Base-by-base conservation (phyloP, 176 grass and related monocot species). In the Zizania latifolia region DNA sequence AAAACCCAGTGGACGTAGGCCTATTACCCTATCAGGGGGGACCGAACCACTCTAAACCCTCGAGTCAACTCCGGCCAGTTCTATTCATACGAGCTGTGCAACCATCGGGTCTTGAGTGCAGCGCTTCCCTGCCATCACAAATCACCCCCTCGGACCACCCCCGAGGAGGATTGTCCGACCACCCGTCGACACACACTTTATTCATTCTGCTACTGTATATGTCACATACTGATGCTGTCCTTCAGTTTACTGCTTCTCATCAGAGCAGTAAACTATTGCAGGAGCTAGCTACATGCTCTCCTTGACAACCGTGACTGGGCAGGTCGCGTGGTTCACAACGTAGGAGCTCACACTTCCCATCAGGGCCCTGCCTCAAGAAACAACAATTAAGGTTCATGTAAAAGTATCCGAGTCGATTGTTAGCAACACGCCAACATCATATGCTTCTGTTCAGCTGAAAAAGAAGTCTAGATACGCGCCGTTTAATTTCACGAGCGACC, bases 231-330 rank as follows among this genome's bases (percentile, higher is more conserved):
- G 63, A 13, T 39, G 39, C 3, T 40, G 30, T 62, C 43, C 54
- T 37, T 29, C 12, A 31, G 68, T 17, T 29, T 29, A 34, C 24
- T 48, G 40, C n/a, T 28, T n/a, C 44, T 6, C 14, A 38, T 21
- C 29, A 43, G 60, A 70, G 21, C 45, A 7, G 26, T 19, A 38
- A 16, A n/a, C 53, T 24, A 54, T 12, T 22, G 48, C 44, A 51
- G 48, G 48, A 51, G 34, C 34, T 6, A 29, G 65, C 78, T 81
- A 81, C 32, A 71, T 71, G 29, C 71, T 78, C 61, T 88, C 90
- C 69, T 94, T 94, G 33, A 91, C 88, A 15, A 94, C 88, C 10
- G 85, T 94, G 19, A 94, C 92, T 3, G 88, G 92, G 83, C 92
- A 91, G 5, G 68, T 29, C 7, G 72, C 82, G 24, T 86, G 46